Evolutionary conservation across 2,329 filamentous ascomycete genomes (phyloP).

Genomic region (Cordyceps cicadae): DNA sequence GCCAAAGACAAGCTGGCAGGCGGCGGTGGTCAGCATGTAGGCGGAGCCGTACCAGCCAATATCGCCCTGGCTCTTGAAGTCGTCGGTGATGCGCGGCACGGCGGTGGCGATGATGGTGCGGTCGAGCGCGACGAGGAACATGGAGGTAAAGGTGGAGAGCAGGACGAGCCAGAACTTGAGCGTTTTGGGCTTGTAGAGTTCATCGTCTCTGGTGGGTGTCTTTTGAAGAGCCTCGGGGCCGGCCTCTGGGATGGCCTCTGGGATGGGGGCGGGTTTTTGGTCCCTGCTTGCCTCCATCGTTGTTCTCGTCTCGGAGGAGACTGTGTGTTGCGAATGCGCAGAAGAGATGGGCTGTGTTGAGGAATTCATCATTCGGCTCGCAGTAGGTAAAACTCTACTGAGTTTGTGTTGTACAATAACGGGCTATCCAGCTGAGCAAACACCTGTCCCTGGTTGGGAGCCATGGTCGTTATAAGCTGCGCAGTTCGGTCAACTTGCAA

Average conservation of each 20-base stretch:
- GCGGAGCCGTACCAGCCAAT: constrained; percentile 54
- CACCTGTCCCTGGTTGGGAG: not conserved
- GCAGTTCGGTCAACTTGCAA: not conserved
- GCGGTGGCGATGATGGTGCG: constrained; percentile 40
- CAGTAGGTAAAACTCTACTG: not conserved
- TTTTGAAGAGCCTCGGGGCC: not conserved
- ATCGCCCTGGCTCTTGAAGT: constrained; percentile 46
- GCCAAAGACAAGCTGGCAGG: constrained; percentile 45
- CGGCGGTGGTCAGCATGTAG: constrained; percentile 51
- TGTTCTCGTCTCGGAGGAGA: not conserved
- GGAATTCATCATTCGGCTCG: not conserved
- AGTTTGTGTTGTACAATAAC: not conserved
- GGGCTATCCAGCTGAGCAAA: not conserved
- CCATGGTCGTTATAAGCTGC: not conserved
- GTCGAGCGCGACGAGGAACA: constrained; percentile 51
- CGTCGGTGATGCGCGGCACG: constrained; percentile 42
- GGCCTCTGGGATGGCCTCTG: not conserved
- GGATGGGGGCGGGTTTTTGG: not conserved
- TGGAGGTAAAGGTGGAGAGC: constrained; percentile 43
- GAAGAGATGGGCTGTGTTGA: not conserved
- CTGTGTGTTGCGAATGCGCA: constrained; percentile 1
- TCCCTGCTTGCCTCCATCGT: not conserved
- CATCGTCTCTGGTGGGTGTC: constrained; percentile 17
- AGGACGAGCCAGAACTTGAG: constrained; percentile 49
- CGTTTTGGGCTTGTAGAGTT: constrained; percentile 44